phyloP scores from a whole-genome alignment of 371 early-diverging fungal genomes.

The Fennellomyces sp. region DNA sequence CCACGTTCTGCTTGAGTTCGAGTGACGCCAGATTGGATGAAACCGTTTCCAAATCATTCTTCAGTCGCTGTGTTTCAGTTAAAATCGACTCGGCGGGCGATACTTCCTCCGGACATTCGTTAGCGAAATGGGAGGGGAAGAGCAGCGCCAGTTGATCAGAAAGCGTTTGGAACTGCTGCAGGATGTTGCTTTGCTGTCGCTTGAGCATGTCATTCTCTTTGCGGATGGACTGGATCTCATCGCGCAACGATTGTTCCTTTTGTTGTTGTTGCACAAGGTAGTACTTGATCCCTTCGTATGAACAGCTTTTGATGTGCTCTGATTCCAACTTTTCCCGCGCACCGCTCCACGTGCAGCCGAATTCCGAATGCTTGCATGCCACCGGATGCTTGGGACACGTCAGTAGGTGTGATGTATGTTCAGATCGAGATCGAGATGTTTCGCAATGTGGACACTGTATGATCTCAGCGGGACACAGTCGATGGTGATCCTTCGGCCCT shows the following conservation, averaged over 20 bases:
- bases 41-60: conserved; percentile 62
- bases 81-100: conserved; percentile 23
- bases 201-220: conserved; percentile 49
- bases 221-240: conserved; percentile 48
- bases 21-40: conserved; percentile 59
- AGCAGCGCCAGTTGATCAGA: conserved; percentile 42
- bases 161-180: conserved; percentile 43
- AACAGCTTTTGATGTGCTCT: conserved; percentile 51
- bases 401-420: conserved; percentile 52
- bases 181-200: conserved; percentile 42
- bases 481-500: conserved; percentile 50
- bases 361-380: conserved; percentile 49
- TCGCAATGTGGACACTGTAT: conserved; percentile 65
- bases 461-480: conserved; percentile 60
- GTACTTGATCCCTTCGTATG: conserved; percentile 65
- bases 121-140: conserved; percentile 41
- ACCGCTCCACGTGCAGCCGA: conserved; percentile 71
- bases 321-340: conserved; percentile 36
- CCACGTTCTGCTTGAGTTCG: conserved; percentile 71
- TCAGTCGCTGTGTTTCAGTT: conserved; percentile 57
- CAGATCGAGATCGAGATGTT: conserved; percentile 48
- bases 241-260: conserved; percentile 41
- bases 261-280: conserved; percentile 54
- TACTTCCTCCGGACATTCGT: conserved; percentile 23
- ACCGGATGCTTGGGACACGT: conserved; percentile 57